These are phyloP conservation scores for Plectosphaerella plurivora DNA, from an alignment of 2,329 filamentous ascomycete species.

Conservation along the genomic window DNA sequence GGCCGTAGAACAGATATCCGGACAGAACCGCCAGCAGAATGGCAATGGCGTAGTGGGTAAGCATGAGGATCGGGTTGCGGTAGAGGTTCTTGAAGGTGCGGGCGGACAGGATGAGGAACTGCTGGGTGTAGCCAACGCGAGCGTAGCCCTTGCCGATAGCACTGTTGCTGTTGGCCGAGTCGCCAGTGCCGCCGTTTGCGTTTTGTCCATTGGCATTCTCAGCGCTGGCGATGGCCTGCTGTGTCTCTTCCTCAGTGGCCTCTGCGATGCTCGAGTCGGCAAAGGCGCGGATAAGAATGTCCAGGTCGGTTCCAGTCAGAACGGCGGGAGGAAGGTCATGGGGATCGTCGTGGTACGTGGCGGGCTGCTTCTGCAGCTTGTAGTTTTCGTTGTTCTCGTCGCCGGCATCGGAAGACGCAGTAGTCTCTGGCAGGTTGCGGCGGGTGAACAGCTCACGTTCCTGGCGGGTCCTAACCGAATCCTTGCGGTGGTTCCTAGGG, in stretches of 20 bases:
- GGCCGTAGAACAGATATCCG: constrained; percentile 91
- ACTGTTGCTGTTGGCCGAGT: constrained; percentile 43
- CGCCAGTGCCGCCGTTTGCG: constrained; percentile 46
- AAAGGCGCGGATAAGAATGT: constrained; percentile 74
- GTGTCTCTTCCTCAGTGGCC: constrained; percentile 73
- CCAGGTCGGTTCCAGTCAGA: constrained; percentile 68
- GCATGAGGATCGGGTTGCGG: constrained; percentile 95
- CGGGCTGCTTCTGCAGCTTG: constrained; percentile 43
- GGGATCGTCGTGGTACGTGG: constrained; percentile 63
- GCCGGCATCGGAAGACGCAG: constrained; percentile 55
- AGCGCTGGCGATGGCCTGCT: constrained; percentile 60
- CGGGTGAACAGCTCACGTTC: constrained; percentile 88
- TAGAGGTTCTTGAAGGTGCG: constrained; percentile 97
- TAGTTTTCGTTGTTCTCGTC: constrained; percentile 46
- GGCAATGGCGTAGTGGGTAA: constrained; percentile 96
- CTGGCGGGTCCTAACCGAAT: constrained; percentile 81
- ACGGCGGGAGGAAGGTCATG: constrained; percentile 59
- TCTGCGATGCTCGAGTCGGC: constrained; percentile 71
- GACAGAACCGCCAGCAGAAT: constrained; percentile 92
- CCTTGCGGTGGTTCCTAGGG: constrained; percentile 65
- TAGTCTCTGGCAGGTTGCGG: constrained; percentile 60
- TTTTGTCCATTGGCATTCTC: constrained; percentile 63
- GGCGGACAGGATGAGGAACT: constrained; percentile 85
- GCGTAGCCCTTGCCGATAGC: constrained; percentile 75
- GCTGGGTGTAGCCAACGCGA: constrained; percentile 71